Base-by-base conservation (phyloP, 345 rosid species). In the Bruguiera sexangula region DNA sequence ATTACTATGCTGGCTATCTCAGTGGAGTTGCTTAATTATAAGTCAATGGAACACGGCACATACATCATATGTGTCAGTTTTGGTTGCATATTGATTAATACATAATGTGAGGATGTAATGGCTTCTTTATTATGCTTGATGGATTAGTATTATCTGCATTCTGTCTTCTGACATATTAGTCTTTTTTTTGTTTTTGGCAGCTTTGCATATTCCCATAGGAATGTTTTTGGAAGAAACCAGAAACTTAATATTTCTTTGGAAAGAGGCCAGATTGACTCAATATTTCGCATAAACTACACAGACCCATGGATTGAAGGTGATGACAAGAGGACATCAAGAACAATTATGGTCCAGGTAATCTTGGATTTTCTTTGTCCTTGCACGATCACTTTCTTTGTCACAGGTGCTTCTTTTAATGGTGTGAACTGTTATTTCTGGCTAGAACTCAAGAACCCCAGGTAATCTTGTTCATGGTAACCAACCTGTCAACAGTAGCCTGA, bases 281-380 rank as follows among this genome's bases (percentile, higher is more conserved):
- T 92, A 78, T 92, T 88, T 73, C 92, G 96, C 34, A 62, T 88
- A 72, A 95, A 95, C 79, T 95, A 92, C 83, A 92, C 92, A 20
- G 99, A 92, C 80, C 99, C 99, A 48, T 95, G 99, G 99, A 95
- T 95, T 81, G 90, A 89, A 83, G 97, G 97, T 60, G 96, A 92
- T 67, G 97, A 95, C 81, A 95, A 92, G 75, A 84, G 89, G 73
- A 92, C 96, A 67, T 90, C 97, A 62, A 87, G 96, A 75, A 87
- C 97, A 54, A 86, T 89, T 74, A 88, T 83, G 92, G 83, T 92
- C 76, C 99, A 92, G 96, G 99, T 95, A 81, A 36, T 36, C 11
- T 24, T 59, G 59, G 9, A 15, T 55, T 74, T 15, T 59, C 20
- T 61, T 56, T 62, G 5, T 56, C 29, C 43, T 13, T 5, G 52